A percentile compares a stretch with the other conserved stretches of the same genome.
phyloP scores from a whole-genome alignment of 176 grass and related monocot genomes.

The Cenchrus purpureus region DNA sequence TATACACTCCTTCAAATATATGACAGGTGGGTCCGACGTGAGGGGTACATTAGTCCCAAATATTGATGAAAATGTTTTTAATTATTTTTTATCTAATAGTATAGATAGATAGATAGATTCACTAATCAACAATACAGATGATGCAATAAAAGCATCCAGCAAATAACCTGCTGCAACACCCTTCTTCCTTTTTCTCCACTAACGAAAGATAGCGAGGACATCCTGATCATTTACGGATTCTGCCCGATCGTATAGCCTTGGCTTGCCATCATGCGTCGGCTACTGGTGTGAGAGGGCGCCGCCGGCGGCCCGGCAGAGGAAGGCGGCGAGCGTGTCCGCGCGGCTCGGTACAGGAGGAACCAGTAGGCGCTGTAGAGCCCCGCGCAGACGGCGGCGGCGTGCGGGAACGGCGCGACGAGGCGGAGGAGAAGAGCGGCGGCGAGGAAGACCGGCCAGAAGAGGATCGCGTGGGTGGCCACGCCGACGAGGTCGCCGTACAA shows the following conservation, averaged over 20 bases:
- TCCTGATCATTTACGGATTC: background rate
- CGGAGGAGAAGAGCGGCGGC: constrained; percentile 11
- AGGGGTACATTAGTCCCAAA: no score
- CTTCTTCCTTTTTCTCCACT: no score
- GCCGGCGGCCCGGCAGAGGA: constrained; percentile 46
- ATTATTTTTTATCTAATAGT: no score
- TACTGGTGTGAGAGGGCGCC: constrained; percentile 33
- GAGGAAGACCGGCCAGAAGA: constrained; percentile 75
- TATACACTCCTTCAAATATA: no score
- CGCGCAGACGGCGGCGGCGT: constrained; percentile 35
- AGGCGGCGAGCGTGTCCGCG: constrained; percentile 4
- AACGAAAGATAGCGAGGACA: background rate
- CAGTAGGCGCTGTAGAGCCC: constrained; percentile 55
- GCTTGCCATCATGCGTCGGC: background rate
- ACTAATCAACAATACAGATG: no score
- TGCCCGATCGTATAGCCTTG: background rate
- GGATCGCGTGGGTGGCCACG: constrained; percentile 58
- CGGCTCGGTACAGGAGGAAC: constrained; percentile 42
- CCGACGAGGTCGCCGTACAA: constrained; percentile 59
- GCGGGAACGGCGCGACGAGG: background rate
- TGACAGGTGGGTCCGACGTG: no score
- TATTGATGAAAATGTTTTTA: no score
- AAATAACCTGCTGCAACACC: no score
- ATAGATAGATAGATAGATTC: no score
- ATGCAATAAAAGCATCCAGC: background rate